Conservation (phyloP, 78 protist genomes). For the Speleostelium caveatum region DNA sequence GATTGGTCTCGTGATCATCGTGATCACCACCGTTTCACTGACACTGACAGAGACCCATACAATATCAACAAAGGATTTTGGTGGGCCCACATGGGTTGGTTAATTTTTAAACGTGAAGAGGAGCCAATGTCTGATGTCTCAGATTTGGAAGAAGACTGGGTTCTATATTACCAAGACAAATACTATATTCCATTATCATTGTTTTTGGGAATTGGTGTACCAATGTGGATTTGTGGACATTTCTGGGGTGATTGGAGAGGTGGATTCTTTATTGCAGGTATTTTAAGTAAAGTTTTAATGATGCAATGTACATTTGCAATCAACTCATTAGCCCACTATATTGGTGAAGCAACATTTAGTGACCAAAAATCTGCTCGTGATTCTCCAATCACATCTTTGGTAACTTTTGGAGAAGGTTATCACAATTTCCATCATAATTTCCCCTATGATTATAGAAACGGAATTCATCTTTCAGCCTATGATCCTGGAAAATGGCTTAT, state of each 20-base stretch:
- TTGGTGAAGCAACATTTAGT: conserved; percentile 86
- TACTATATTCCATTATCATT: conserved; percentile 77
- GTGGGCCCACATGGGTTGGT: conserved; percentile 93
- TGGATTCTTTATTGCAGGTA: conserved; percentile 85
- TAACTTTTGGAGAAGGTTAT: conserved; percentile 94
- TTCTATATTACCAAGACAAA: conserved; percentile 83
- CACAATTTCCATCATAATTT: conserved; percentile 96
- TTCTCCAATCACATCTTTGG: conserved; percentile 78
- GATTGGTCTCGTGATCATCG: conserved; percentile 92
- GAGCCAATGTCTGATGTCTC: conserved; percentile 62
- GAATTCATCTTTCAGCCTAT: conserved; percentile 80
- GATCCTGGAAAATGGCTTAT: conserved; percentile 94
- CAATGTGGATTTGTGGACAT: conserved; percentile 76
- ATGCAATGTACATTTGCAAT: conserved; percentile 92
- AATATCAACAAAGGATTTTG: conserved; percentile 77
- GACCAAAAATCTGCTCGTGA: conserved; percentile 82
- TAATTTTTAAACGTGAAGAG: conserved; percentile 84
- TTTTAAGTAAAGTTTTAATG: conserved; percentile 72
- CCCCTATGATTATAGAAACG: conserved; percentile 92
- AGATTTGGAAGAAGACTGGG: conserved; percentile 69
- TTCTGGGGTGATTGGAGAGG: conserved; percentile 87
- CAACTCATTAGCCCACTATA: conserved; percentile 91
- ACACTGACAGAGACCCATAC: conserved; percentile 93
- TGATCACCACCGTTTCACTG: conserved; percentile 93
- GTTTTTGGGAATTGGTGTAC: conserved; percentile 60